Base-by-base conservation (phyloP, 2,329 filamentous ascomycete species). In the Claviceps africana region DNA sequence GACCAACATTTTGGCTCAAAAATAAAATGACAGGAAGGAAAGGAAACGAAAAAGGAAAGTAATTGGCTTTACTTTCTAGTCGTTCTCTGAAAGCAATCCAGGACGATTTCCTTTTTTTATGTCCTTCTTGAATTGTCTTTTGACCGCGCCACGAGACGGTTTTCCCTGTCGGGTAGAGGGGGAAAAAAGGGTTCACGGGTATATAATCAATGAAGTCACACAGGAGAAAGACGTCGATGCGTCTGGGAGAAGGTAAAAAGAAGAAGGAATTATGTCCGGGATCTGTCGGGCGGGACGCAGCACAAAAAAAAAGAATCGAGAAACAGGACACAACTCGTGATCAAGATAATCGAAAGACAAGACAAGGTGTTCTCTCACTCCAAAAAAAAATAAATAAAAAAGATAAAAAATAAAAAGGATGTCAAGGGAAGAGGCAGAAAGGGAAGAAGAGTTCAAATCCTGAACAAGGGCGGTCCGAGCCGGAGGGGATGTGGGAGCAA, bases 1-100 rank as follows among this genome's bases (percentile, higher is more conserved):
- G 53, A 67, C 64, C 64, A 68, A 62, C 65, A 67, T 67, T 51
- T 57, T 60, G 53, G 53, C 52, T 45, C 7, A 35, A 33, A 39
- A 8, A n/a, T 8, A 33, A 2, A 33, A 33, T 6, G 31, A 33
- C 5, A 11, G 10, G 10, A 17, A 39, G n/a, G 13, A 21, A 3
- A 33, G 9, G 9, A 37, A 43, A 22, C 22, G 21, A n/a, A 21
- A 43, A 25, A 43, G 13, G 4, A 37, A 37, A 25, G 40, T 21
- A 21, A 25, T 47, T 19, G 47, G 48, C 59, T 56, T 21, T 33
- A 35, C 60, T 53, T 53, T 64, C 58, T 51, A 21, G 43, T 13
- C n/a, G 22, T 37, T 28, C 28, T 28, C 7, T 11, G 11, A 25
- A 37, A 51, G 21, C 40, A 51, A 28, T 54, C 60, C 58, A 53